phyloP scores from a whole-genome alignment of 805 yeast species.

The Nakazawaea peltata region DNA sequence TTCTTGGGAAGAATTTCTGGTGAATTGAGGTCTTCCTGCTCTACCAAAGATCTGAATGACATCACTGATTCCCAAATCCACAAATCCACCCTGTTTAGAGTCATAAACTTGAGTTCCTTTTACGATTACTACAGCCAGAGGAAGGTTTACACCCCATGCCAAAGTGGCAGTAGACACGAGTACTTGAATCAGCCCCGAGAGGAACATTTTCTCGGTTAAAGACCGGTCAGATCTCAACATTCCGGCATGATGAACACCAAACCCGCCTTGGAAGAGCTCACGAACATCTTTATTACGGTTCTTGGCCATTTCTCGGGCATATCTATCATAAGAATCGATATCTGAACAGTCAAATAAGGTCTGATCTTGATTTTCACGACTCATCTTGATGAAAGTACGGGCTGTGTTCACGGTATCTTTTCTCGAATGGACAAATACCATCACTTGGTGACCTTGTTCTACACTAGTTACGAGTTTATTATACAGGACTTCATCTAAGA shows the following conservation, averaged over 20 bases:
- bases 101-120: slow-evolving; percentile 97
- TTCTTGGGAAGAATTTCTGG: not conserved
- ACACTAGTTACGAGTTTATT: slow-evolving; percentile 67
- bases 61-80: slow-evolving; percentile 91
- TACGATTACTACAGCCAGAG: slow-evolving; percentile 94
- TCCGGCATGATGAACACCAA: slow-evolving; percentile 97
- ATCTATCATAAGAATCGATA: slow-evolving; percentile 32
- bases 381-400: slow-evolving; percentile 58
- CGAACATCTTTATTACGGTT: slow-evolving; percentile 71
- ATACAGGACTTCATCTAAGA: slow-evolving; percentile 68
- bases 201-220: slow-evolving; percentile 80
- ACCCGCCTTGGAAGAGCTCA: slow-evolving; percentile 74
- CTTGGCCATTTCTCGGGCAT: slow-evolving; percentile 57
- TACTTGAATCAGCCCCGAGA: slow-evolving; percentile 79
- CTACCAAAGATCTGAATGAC: slow-evolving; percentile 98
- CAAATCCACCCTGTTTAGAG: slow-evolving; percentile 88
- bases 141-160: slow-evolving; percentile 99
- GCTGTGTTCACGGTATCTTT: slow-evolving; percentile 88
- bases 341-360: slow-evolving; percentile 51
- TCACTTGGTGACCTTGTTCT: slow-evolving; percentile 72
- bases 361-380: slow-evolving; percentile 50
- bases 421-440: slow-evolving; percentile 95
- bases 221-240: slow-evolving; percentile 88
- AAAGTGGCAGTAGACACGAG: slow-evolving; percentile 94
- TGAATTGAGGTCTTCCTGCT: slow-evolving; percentile 96